Conservation (phyloP, 768 basidiomycete genomes). For the Podaxis sp. region DNA sequence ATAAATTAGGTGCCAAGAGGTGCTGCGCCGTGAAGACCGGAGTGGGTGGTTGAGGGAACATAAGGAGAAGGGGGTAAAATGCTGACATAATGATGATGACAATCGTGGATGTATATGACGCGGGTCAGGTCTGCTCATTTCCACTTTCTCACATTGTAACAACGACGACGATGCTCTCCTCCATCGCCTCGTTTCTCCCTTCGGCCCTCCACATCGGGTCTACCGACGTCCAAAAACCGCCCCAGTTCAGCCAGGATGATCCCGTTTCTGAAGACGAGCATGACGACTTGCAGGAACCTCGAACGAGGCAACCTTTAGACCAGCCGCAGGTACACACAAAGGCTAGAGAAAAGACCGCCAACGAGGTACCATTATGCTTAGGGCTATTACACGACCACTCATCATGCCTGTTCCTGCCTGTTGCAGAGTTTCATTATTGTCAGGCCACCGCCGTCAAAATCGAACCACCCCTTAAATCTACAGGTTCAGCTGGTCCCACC, state of each 20-base stretch:
- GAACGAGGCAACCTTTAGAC: slow-evolving; percentile 14
- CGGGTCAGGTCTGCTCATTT: slow-evolving; percentile 1
- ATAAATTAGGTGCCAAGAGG: not conserved
- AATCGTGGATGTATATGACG: slow-evolving; percentile 7
- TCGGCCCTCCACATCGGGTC: slow-evolving; percentile 39
- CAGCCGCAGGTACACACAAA: slow-evolving; percentile 14
- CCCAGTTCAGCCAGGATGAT: slow-evolving; percentile 23
- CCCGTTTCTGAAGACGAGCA: slow-evolving; percentile 34
- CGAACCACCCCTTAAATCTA: slow-evolving; percentile 86
- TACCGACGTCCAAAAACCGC: slow-evolving; percentile 23
- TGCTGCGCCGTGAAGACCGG: not conserved
- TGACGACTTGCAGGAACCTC: slow-evolving; percentile 18
- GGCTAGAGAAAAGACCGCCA: slow-evolving; percentile 24
- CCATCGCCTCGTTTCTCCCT: slow-evolving; percentile 50
- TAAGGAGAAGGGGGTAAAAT: not conserved
- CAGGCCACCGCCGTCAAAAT: slow-evolving; percentile 81
- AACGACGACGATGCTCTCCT: slow-evolving; percentile 44
- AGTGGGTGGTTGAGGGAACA: not conserved
- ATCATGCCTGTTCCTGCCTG: slow-evolving; percentile 4
- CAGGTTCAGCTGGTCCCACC: slow-evolving; percentile 91
- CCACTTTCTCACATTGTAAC: slow-evolving; percentile 11
- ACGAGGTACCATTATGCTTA: slow-evolving; percentile 24
- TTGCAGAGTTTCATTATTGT: slow-evolving; percentile 87
- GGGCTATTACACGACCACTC: not conserved
- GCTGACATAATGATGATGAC: slow-evolving; percentile 16